Base-by-base conservation (phyloP, 257 asterid genomes). In the Apocynum venetum region DNA sequence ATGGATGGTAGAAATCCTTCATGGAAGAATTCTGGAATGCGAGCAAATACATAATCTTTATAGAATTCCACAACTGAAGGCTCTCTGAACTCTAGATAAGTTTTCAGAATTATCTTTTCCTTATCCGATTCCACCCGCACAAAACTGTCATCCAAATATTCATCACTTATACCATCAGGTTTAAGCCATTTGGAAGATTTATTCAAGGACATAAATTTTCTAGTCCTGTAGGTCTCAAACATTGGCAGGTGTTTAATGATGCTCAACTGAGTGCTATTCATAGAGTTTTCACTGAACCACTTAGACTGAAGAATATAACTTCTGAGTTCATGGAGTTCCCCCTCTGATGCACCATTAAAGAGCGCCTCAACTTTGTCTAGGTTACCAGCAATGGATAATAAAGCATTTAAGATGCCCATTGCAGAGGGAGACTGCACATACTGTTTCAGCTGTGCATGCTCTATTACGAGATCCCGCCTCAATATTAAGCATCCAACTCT, bases 221-320 rank as follows among this genome's bases (percentile, higher is more conserved):
- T 89, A 82, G 90, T 89, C 89, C 84, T 87, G 85, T 85, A 92
- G 51, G 97, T 86, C 86, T 92, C 98, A 87, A 94, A 94, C 98
- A 94, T 92, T 63, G 98, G 98, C 79, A 94, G 89, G 82, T 79
- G 86, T 87, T 88, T 92, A 79, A 92, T 88, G 71, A 89, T 80
- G 81, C 83, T 76, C 73, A 92, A 82, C 79, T 91, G 97, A 74
- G 83, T 82, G 78, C 51, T 73, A 84, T 79, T 85, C 87, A 92
- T 67, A 47, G 79, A 81, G 80, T 82, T 92, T 81, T 92, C 96
- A 71, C 83, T 67, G 80, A 94, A 94, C 98, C 98, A 94, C 83
- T 90, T 94, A 40, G 91, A 91, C 88, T 94, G 98, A 83, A 94
- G 97, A 91, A 94, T 83, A 85, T 86, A 94, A 86, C 96, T 86